These are phyloP conservation scores for Podospora appendiculata DNA, from an alignment of 495 filamentous ascomycete genomes.

Conservation along the genomic window DNA sequence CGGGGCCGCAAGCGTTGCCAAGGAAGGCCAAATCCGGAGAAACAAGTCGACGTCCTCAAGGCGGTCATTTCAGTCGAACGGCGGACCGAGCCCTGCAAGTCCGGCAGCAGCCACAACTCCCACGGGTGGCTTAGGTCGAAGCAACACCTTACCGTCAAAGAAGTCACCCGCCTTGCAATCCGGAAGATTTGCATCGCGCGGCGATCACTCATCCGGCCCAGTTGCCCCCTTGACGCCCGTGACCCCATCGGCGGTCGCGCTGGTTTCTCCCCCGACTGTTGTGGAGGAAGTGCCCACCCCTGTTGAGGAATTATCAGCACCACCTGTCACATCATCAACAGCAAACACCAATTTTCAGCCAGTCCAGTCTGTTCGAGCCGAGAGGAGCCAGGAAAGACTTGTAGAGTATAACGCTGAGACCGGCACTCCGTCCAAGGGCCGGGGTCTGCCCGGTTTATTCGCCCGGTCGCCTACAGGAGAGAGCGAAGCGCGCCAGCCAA, in stretches of 20 bases:
- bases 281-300: slow-evolving; percentile 21
- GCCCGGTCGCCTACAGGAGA: slow-evolving; percentile 54
- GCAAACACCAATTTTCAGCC: slow-evolving; percentile 6
- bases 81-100: slow-evolving; percentile 61
- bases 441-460: slow-evolving; percentile 62
- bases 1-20: slow-evolving; percentile 76
- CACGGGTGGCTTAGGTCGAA: slow-evolving; percentile 67
- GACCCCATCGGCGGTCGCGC: slow-evolving; percentile 5
- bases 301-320: slow-evolving; percentile 6
- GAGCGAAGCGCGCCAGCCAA: slow-evolving; percentile 63
- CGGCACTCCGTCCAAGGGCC: slow-evolving; percentile 61
- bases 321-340: slow-evolving; percentile 4
- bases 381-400: slow-evolving; percentile 44
- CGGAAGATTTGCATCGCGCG: slow-evolving; percentile 35
- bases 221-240: slow-evolving; percentile 25
- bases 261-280: slow-evolving; percentile 14
- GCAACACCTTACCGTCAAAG: slow-evolving; percentile 94
- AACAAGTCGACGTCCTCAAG: slow-evolving; percentile 70
- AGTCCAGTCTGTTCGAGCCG: slow-evolving; percentile 12
- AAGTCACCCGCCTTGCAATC: slow-evolving; percentile 65
- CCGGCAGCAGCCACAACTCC: slow-evolving; percentile 48
- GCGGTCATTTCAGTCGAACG: slow-evolving; percentile 65
- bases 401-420: slow-evolving; percentile 32
- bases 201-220: slow-evolving; percentile 22
- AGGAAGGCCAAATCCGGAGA: slow-evolving; percentile 65